Base-by-base conservation (phyloP, 2,329 filamentous ascomycete genomes). In the Arachnopeziza araneosa region DNA sequence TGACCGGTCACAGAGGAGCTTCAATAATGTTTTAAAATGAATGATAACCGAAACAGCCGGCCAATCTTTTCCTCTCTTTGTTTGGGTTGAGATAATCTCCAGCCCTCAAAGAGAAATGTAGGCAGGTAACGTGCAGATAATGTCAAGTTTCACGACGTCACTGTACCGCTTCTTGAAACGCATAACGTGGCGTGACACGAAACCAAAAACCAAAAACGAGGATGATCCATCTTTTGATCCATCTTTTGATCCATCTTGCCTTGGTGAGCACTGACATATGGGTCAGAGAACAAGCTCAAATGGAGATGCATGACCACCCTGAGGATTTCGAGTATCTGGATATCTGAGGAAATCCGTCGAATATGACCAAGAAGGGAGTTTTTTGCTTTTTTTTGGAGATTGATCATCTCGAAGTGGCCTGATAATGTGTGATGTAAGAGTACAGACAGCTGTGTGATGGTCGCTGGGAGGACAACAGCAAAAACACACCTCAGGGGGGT, bases 201-300 rank as follows among this genome's bases (percentile, higher is more conserved):
- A 54, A 55, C 55, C 48, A 23, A 23, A 23, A 19, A 10, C 32
- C n/a, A 49, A n/a, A 50, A 53, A 59, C 56, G 54, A 58, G 59
- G 57, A 63, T 61, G 44, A 61, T 55, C 58, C 61, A 55, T 63
- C 55, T 32, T 3, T 4, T 26, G n/a, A n/a, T n/a, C n/a, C n/a
- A n/a, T n/a, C n/a, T n/a, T n/a, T n/a, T n/a, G n/a, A 51, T 54
- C n/a, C 54, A 30, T 21, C 49, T 48, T 23, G 24, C n/a, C 22
- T 52, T 36, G 44, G 17, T 21, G 53, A 24, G 36, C 36, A 44
- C 17, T 44, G 36, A 44, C 36, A 12, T 8, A 44, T 3, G 36
- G 17, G 36, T 44, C 10, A 6, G 36, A 44, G 36, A 44, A 44
- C 17, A 8, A 14, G 36, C 36, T 44, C 17, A 44, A 44, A 17